These are phyloP conservation scores for Polygonum aviculare DNA, from an alignment of 148 eudicot genomes.

Conservation along the genomic window DNA sequence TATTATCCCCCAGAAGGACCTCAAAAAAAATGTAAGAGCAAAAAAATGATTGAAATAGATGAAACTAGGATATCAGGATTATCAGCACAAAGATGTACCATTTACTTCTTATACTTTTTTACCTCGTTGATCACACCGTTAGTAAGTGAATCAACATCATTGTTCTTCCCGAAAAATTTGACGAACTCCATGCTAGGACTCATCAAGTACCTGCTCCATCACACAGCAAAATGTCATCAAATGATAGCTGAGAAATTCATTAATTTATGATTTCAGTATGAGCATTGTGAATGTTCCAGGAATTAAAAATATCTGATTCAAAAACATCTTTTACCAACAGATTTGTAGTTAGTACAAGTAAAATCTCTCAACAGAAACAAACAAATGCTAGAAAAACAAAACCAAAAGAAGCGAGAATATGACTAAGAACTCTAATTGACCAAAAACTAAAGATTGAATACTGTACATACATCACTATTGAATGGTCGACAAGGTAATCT, in stretches of 20 bases:
- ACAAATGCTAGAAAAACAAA: not conserved
- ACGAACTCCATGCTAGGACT: slow-evolving; percentile 84
- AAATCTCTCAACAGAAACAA: not conserved
- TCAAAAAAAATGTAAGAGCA: not conserved
- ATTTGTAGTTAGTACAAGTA: not conserved
- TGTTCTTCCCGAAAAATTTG: slow-evolving; percentile 80
- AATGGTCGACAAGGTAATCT: slow-evolving; percentile 98
- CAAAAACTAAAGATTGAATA: not conserved
- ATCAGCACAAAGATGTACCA: not conserved
- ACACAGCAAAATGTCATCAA: not conserved
- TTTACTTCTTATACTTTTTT: slow-evolving; percentile 49
- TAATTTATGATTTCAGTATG: not conserved
- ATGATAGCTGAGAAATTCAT: not conserved
- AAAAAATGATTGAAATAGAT: not conserved
- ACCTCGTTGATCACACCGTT: slow-evolving; percentile 78
- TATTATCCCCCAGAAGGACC: not conserved
- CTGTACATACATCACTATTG: slow-evolving; percentile 77
- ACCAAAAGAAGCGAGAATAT: not conserved
- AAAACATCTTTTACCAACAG: not conserved
- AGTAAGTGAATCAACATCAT: slow-evolving; percentile 57
- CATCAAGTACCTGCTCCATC: slow-evolving; percentile 82
- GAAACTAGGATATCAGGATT: not conserved
- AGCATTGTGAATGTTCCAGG: not conserved
- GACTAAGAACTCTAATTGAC: not conserved
- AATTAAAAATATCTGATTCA: not conserved